Evolutionary conservation across 2,329 filamentous ascomycete genomes (phyloP).

Genomic region (Ophiosphaerella herpotricha): DNA sequence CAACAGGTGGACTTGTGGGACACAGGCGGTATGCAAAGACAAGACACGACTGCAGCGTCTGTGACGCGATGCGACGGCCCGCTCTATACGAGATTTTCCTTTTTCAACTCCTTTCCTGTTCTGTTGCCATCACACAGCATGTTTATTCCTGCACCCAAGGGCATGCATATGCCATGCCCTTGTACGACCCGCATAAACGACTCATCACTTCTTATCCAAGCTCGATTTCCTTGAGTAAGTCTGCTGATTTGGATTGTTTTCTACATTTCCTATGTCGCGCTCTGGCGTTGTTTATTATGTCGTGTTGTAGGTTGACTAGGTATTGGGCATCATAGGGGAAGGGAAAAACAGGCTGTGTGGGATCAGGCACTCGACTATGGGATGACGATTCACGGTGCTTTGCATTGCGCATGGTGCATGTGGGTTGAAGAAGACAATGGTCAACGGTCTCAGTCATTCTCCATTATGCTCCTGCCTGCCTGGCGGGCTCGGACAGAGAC

Average conservation of each 20-base stretch:
- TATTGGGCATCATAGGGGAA: conserved; percentile 16
- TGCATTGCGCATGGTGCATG: conserved; percentile 42
- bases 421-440: conserved; percentile 30
- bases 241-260: conserved; percentile 8
- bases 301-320: conserved; percentile 6
- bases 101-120: conserved; percentile 1
- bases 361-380: conserved; percentile 9
- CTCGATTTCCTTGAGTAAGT: background rate
- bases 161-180: conserved; percentile 23
- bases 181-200: conserved; percentile 33
- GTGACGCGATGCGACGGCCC: conserved; percentile 2
- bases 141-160: conserved; percentile 33
- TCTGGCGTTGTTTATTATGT: too few relatives aligned
- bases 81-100: background rate
- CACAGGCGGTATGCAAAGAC: conserved; percentile 6
- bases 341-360: conserved; percentile 28
- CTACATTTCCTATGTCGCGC: conserved; percentile 1
- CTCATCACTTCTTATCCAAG: conserved; percentile 7
- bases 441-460: conserved; percentile 31
- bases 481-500: conserved; percentile 3
- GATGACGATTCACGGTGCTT: conserved; percentile 17
- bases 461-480: conserved; percentile 26
- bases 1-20: conserved; percentile 11
- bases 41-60: conserved; percentile 1
- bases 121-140: conserved; percentile 24